Base-by-base conservation (phyloP, 306 rosid genomes). In the Trifolium repens region DNA sequence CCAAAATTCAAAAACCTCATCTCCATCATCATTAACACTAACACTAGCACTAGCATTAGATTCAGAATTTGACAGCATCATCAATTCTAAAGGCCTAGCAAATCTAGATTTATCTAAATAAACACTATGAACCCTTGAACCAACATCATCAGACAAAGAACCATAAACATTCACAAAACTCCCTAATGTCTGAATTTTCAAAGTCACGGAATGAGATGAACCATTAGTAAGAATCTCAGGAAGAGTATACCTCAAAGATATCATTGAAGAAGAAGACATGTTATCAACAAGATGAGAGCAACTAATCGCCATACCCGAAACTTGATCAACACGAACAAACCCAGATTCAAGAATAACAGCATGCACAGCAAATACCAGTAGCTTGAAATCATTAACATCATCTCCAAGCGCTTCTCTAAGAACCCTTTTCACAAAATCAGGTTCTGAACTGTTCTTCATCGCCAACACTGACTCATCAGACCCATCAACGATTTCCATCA, bases 281-380 rank as follows among this genome's bases (percentile, higher is more conserved):
- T 75, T 78, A 5, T 80, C 84, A 1, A 86, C 76, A 53, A 84
- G 77, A 74, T 70, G 73, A 24, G 82, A 74, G 63, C 63, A 57
- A 53, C 61, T 65, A 19, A 71, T 67, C 57, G 52, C 81, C 61
- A 14, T 37, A 69, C 87, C 84, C 2, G 88, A 83, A 60, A 76
- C 69, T 2, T 78, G 59, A 71, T 85, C 88, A 13, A 77, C 79
- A 32, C 73, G 73, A 32, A 90, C 87, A 44, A 94, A 87, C 16
- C 97, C 96, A 17, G 93, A 91, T 77, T 94, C 98, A 35, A 88
- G 72, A 43, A 94, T 62, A 59, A 90, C 88, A 0, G 84, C 90
- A 64, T 94, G 96, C 43, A 94, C 90, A 1, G 86, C 83, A 50
- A 74, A 61, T 10, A 90, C 81, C 76, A 90, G 57, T 0, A 87